Evolutionary conservation across 225 moss, liverwort and hornwort genomes (phyloP).

Genomic region (Polytrichum commune): DNA sequence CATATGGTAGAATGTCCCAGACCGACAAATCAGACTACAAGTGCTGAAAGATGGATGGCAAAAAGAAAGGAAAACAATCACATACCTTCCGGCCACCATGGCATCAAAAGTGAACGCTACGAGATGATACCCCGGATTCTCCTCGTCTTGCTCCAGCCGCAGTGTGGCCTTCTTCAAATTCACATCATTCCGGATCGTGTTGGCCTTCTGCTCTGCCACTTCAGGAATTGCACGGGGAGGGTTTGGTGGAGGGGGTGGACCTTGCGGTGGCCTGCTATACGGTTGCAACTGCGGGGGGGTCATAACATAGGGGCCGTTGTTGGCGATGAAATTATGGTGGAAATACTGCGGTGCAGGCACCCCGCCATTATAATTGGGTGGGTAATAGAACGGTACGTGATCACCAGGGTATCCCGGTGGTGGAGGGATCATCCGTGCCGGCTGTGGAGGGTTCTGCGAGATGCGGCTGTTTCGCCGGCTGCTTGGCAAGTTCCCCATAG

Average conservation of each 20-base stretch:
- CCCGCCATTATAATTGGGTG: constrained; percentile 57
- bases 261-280: constrained; percentile 31
- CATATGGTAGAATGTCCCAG: no score
- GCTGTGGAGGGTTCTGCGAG: constrained; percentile 31
- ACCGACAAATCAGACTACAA: no score
- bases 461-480: constrained; percentile 63
- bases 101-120: constrained; percentile 98
- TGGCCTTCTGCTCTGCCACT: constrained; percentile 74
- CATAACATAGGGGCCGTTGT: constrained; percentile 85
- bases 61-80: no score
- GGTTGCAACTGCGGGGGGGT: constrained; percentile 41
- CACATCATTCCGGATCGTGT: constrained; percentile 85
- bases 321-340: constrained; percentile 38
- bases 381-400: constrained; percentile 44
- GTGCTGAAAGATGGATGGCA: no score
- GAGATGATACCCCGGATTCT: constrained; percentile 76
- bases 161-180: constrained; percentile 88
- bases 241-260: constrained; percentile 33
- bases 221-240: constrained; percentile 28
- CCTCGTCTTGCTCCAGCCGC: constrained; percentile 78
- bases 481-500: constrained; percentile 78
- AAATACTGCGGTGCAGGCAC: constrained; percentile 58
- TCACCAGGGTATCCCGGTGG: constrained; percentile 35
- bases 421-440: constrained; percentile 23
- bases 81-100: constrained; percentile 82